Evolutionary conservation across 202 grass and related monocot species (phyloP), one percentile per base, ranked within the genome.

Genomic region (Dendrocalamus latiflorus): DNA sequence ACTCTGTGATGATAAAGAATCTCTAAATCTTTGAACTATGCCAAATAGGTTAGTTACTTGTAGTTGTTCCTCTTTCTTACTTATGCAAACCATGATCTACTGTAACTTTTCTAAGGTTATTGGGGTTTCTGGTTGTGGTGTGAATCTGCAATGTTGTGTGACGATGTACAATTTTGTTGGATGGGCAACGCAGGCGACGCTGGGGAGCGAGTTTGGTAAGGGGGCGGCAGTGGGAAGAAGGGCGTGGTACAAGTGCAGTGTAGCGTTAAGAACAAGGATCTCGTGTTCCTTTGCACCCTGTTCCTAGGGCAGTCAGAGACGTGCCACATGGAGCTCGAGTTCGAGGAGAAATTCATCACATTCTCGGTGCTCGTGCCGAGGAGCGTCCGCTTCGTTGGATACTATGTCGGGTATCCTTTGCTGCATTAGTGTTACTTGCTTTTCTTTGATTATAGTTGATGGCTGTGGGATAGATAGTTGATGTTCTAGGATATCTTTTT

Each of bases 221-320:
- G 76, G 11, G 34, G 84, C 10, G 21, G 65, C 6, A 21, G 38
- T 4, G 45, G 70, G 30, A 62, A 80, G 39, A 88, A 80, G 13
- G 86, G 86, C 15, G 68, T 88, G 11, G 64, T 97, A 42, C 91
- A 88, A n/a, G 28, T 97, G 21, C 88, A 93, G 26, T 97, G 90
- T 78, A 84, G 77, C 13, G 73, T 89, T 47, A 71, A 90, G 34
- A 51, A 83, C 70, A 91, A 81, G 26, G 74, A 83, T 1, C 88
- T 81, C 0, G 74, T 97, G 45, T 85, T 80, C 65, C 75, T 97
- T 2, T 93, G 91, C 20, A 73, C 75, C 68, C 60, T 97, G 37
- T 4, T 93, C 30, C 54, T 81, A 0, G 78, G 88, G 26, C 25
- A 70, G 58, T 75, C 57, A 0, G 86, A 89, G 65, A 83, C 86